Percentiles rank a stretch among this genome's conserved stretches.
Evolutionary conservation across 73 alveolate genomes (phyloP).

Genomic region (Stentor roeselii): DNA sequence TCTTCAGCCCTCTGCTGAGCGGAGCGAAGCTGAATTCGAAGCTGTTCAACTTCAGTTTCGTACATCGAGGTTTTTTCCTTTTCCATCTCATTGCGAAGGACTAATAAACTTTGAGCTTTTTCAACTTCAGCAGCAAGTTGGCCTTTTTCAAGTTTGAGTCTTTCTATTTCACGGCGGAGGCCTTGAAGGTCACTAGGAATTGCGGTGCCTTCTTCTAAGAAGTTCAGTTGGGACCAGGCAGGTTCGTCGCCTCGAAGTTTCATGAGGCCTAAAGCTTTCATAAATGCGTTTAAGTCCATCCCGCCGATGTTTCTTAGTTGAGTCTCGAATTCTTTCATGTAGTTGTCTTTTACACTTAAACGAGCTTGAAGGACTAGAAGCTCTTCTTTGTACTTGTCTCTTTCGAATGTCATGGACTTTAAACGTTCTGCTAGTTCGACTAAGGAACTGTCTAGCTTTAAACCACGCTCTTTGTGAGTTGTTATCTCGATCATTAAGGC

Average conservation of each 20-base stretch:
- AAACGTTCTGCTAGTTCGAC: constrained; percentile 44
- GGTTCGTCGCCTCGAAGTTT: constrained; percentile 61
- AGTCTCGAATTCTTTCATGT: constrained; percentile 26
- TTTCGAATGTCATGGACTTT: constrained; percentile 40
- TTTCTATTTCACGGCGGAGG: constrained; percentile 75
- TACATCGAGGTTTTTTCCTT: constrained; percentile 71
- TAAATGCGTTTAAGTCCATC: constrained; percentile 45
- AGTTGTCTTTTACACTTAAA: constrained; percentile 39
- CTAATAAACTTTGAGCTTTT: constrained; percentile 71
- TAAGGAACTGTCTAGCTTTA: constrained; percentile 29
- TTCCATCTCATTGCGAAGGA: constrained; percentile 74
- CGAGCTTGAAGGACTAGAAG: constrained; percentile 26
- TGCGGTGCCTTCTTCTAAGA: constrained; percentile 74
- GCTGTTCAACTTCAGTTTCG: constrained; percentile 69
- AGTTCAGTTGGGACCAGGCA: constrained; percentile 79
- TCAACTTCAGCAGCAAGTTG: constrained; percentile 91
- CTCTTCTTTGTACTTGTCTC: constrained; percentile 35
- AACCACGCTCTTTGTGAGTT: constrained; percentile 1
- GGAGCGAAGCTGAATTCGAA: constrained; percentile 64
- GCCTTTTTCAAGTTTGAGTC: constrained; percentile 84
- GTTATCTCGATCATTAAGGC: constrained; percentile 36
- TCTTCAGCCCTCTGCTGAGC: constrained; percentile 76
- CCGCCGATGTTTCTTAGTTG: constrained; percentile 48
- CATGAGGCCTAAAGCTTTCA: constrained; percentile 40
- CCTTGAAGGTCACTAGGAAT: constrained; percentile 74